Base-by-base conservation (phyloP, 306 rosid genomes). In the Benincasa hispida region DNA sequence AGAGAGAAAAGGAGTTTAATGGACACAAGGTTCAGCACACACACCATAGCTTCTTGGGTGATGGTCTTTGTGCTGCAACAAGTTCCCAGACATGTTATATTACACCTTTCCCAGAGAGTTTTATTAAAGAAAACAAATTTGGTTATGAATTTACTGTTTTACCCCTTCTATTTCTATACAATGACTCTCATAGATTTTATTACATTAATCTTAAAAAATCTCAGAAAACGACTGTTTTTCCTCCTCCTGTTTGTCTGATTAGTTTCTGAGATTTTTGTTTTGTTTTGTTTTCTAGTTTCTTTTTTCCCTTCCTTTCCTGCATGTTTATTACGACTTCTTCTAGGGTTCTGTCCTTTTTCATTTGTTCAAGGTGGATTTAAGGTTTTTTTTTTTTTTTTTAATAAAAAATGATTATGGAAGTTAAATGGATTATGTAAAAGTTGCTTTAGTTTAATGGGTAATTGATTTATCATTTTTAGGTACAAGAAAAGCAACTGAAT, bases 71-170 rank as follows among this genome's bases (percentile, higher is more conserved):
- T 72, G 76, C 42, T 72, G 76, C 76, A 72, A 72, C 76, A 72
- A 72, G 76, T 72, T 72, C 76, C 76, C 76, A 72, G 76, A 72
- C 76, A 48, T 48, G 19, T 48, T 48, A 5, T 50, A 17, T 50
- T 50, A 50, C 54, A 50, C 54, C 54, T 17, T 50, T 50, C 54
- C 54, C 54, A 42, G 2, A 42, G 15, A 42, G 15, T 39, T 32
- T 32, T 3, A 32, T 3, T 2, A 32, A 32, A 30, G 3, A n/a
- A n/a, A n/a, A n/a, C n/a, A n/a, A 32, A 32, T 32, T 32, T 32
- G 35, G 35, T 39, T 45, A 4, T 45, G 50, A 0, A 45, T 11
- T 68, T 68, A 68, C 75, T 45, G 1, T 68, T 41, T 41, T 68
- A 13, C 74, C 75, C 72, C 21, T n/a, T 41, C 18, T 30, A 2